Evolutionary conservation across 345 rosid species (phyloP).

Genomic region (Tarenaya hassleriana): DNA sequence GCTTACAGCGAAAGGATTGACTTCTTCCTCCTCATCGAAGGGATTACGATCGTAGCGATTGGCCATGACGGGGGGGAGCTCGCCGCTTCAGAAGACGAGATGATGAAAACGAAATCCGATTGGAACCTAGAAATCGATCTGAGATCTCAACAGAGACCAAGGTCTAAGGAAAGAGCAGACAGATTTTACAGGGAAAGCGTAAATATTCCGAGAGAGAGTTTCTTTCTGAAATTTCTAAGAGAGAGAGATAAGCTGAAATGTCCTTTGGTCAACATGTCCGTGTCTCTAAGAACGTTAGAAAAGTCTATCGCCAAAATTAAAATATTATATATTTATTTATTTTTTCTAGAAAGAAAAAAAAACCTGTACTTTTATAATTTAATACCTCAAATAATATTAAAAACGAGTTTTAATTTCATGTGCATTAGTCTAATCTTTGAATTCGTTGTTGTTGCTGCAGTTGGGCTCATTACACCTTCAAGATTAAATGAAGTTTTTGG

Average conservation of each 20-base stretch:
- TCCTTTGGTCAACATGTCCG: background rate
- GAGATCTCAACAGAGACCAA: background rate
- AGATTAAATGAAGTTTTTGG: no score
- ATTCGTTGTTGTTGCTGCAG: no score
- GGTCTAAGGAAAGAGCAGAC: background rate
- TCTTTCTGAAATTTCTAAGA: background rate
- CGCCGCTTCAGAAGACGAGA: background rate
- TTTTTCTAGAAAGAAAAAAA: no score
- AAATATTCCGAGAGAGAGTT: constrained; percentile 20
- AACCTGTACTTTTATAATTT: no score
- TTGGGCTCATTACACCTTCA: no score
- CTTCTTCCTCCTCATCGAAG: constrained; percentile 85
- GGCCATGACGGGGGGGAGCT: constrained; percentile 39
- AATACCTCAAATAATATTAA: no score
- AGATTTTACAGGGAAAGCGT: constrained; percentile 15
- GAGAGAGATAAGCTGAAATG: background rate
- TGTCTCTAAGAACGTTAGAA: no score
- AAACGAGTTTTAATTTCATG: no score
- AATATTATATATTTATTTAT: no score
- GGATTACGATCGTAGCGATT: constrained; percentile 63
- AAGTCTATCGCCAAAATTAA: no score
- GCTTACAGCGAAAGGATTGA: constrained; percentile 91
- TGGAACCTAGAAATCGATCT: background rate
- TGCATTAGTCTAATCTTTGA: no score
- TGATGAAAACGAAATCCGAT: background rate